phyloP scores from a whole-genome alignment of 352 stramenopile species.

The Globisporangium irregulare region DNA sequence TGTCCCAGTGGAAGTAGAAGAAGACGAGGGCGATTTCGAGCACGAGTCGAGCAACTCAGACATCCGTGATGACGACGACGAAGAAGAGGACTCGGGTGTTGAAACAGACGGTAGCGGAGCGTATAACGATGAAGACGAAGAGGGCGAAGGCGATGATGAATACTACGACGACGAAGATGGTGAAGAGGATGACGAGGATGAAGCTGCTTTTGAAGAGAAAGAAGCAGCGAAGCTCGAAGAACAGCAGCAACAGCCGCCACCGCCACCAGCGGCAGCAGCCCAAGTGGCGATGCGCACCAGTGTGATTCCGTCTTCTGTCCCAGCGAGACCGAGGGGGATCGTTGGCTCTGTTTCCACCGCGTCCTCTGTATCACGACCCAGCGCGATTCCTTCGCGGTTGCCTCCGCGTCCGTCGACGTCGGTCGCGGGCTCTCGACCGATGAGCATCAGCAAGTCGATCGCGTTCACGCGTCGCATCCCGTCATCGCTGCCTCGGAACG shows the following conservation, averaged over 20 bases:
- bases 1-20: background rate
- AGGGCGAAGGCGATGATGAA: slow-evolving; percentile 25
- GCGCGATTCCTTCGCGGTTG: slow-evolving; percentile 23
- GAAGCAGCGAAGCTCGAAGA: background rate
- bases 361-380: slow-evolving; percentile 6
- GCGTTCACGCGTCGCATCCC: slow-evolving; percentile 46
- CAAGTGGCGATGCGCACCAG: slow-evolving; percentile 18
- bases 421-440: slow-evolving; percentile 39
- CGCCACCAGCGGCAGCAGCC: slow-evolving; percentile 8
- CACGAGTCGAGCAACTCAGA: slow-evolving; percentile 3
- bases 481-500: slow-evolving; percentile 13
- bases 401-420: slow-evolving; percentile 62
- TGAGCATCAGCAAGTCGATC: slow-evolving; percentile 84
- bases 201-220: slow-evolving; percentile 9
- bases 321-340: slow-evolving; percentile 12
- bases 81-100: slow-evolving; percentile 13
- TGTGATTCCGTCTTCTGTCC: slow-evolving; percentile 11
- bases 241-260: slow-evolving; percentile 8
- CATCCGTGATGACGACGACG: slow-evolving; percentile 5
- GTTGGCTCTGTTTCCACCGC: slow-evolving; percentile 1
- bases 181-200: slow-evolving; percentile 8
- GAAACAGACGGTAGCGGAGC: slow-evolving; percentile 18
- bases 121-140: slow-evolving; percentile 16
- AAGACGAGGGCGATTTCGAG: slow-evolving; percentile 7
- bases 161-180: slow-evolving; percentile 24